phyloP scores from a whole-genome alignment of 164 flowering plant species.

The Vitis cinerea region DNA sequence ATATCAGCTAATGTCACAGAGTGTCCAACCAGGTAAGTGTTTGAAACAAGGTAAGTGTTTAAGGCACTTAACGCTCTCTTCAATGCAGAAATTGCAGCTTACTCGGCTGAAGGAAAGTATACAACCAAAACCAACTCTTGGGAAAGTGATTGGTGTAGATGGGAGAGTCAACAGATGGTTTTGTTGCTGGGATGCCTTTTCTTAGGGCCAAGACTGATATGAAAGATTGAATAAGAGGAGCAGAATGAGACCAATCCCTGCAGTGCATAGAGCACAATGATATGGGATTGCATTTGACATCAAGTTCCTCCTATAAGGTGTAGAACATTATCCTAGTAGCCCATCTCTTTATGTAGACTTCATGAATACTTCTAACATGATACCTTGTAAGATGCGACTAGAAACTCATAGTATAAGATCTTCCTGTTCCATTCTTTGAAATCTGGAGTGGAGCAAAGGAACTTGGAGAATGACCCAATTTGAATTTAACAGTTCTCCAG shows the following conservation, averaged over 20 bases:
- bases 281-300: too few relatives aligned
- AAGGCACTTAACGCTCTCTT: slow-evolving; percentile 79
- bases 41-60: slow-evolving; percentile 67
- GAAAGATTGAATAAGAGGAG: too few relatives aligned
- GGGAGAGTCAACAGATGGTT: too few relatives aligned
- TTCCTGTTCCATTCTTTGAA: slow-evolving; percentile 23
- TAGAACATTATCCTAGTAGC: too few relatives aligned
- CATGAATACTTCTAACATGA: slow-evolving; percentile 7
- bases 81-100: slow-evolving; percentile 46
- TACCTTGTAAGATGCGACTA: slow-evolving; percentile 19
- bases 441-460: slow-evolving; percentile 20
- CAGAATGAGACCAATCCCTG: too few relatives aligned
- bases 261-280: too few relatives aligned
- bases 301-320: too few relatives aligned
- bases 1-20: slow-evolving; percentile 57
- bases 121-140: slow-evolving; percentile 45
- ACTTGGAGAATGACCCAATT: slow-evolving; percentile 13
- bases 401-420: slow-evolving; percentile 12
- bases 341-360: background rate
- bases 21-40: slow-evolving; percentile 57
- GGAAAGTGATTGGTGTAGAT: slow-evolving; percentile 7
- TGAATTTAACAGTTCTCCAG: slow-evolving; percentile 9
- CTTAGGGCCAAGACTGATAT: too few relatives aligned
- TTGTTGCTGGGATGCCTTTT: too few relatives aligned
- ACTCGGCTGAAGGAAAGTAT: background rate